Evolutionary conservation across 2,329 filamentous ascomycete genomes (phyloP).

Genomic region (Aureobasidium subglaciale): DNA sequence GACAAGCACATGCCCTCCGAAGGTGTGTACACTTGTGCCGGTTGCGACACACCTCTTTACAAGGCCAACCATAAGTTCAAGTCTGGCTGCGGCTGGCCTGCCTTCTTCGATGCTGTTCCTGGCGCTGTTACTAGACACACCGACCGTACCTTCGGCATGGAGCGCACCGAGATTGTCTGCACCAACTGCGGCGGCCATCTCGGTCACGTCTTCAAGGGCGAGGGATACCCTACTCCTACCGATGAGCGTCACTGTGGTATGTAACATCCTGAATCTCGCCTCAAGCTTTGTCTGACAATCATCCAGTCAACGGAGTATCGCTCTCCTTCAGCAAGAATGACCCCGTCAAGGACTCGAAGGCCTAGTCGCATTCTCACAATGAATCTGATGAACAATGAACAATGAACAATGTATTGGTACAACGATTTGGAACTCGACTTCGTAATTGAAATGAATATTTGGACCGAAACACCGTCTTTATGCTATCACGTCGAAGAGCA

Average conservation of each 20-base stretch:
- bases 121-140: constrained; percentile 78
- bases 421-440: background rate
- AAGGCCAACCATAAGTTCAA: constrained; percentile 92
- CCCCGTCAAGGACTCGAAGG: constrained; percentile 29
- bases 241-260: constrained; percentile 84
- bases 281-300: background rate
- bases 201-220: constrained; percentile 87
- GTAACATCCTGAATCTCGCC: background rate
- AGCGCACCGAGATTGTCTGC: constrained; percentile 87
- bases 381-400: background rate
- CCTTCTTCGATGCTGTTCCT: constrained; percentile 92
- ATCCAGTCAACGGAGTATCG: constrained; percentile 70
- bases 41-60: constrained; percentile 82
- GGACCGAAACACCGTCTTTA: background rate
- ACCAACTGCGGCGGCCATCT: constrained; percentile 88
- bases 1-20: constrained; percentile 73
- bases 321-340: constrained; percentile 72
- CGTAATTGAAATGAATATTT: background rate
- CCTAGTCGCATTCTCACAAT: background rate
- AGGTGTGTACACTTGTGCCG: constrained; percentile 83
- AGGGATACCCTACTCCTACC: constrained; percentile 75
- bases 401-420: background rate
- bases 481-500: too few relatives aligned
- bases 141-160: constrained; percentile 73
- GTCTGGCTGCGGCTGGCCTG: constrained; percentile 94